These are phyloP conservation scores for Chaetomiaceae sp. DNA, from an alignment of 2,329 filamentous ascomycete genomes.

Conservation along the genomic window DNA sequence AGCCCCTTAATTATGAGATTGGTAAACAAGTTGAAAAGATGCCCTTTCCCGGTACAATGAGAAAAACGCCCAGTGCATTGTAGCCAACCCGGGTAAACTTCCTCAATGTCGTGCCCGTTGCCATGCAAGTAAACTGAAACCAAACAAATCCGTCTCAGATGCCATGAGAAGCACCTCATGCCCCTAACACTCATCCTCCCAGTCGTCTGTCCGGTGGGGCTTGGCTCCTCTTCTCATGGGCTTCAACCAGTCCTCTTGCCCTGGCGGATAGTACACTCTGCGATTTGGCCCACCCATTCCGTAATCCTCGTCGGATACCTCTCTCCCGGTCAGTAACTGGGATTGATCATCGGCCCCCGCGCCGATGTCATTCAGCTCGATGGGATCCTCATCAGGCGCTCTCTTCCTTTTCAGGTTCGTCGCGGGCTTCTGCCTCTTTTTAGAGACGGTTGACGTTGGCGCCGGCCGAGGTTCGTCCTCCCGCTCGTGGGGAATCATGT, in stretches of 20 bases:
- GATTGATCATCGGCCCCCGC: slow-evolving; percentile 10
- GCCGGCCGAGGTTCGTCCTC: slow-evolving; percentile 66
- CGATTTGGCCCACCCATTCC: slow-evolving; percentile 81
- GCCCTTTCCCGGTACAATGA: no score
- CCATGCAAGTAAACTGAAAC: no score
- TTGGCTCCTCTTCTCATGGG: slow-evolving; percentile 70
- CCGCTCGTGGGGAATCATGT: slow-evolving; percentile 72
- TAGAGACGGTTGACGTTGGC: slow-evolving; percentile 39
- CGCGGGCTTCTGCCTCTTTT: slow-evolving; percentile 35
- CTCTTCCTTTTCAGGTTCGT: slow-evolving; percentile 37
- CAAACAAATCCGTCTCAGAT: no score
- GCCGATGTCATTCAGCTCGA: slow-evolving; percentile 35
- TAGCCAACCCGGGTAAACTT: no score
- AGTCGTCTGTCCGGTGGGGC: slow-evolving; percentile 1
- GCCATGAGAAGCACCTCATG: no score
- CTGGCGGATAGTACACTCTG: slow-evolving; percentile 84
- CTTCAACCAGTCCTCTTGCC: slow-evolving; percentile 85
- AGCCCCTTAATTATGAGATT: no score
- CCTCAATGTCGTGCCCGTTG: no score
- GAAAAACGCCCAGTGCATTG: no score
- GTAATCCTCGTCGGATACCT: slow-evolving; percentile 63
- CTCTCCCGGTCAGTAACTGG: slow-evolving; percentile 29
- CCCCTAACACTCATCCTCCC: neutral
- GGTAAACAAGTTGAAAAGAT: no score
- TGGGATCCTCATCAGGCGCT: slow-evolving; percentile 25